Conservation (phyloP, 2,329 filamentous ascomycete species). For the Lecanicillium sp. region DNA sequence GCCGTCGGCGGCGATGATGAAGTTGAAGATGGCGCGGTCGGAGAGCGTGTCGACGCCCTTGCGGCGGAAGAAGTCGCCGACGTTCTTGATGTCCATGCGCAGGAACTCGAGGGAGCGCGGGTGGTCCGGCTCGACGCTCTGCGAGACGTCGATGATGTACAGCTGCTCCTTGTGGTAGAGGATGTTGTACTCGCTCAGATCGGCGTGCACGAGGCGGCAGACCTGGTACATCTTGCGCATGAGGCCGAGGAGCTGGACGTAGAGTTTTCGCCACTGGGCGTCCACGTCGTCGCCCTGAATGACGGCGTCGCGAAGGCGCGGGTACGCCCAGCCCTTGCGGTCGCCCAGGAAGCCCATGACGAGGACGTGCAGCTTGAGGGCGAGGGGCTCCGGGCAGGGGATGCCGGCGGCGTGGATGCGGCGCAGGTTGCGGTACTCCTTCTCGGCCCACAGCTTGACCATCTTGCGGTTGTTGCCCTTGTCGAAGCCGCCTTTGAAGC, state of each 20-base stretch:
- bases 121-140: slow-evolving; percentile 95
- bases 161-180: slow-evolving; percentile 77
- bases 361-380: slow-evolving; percentile 86
- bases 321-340: slow-evolving; percentile 79
- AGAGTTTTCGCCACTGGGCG: slow-evolving; percentile 69
- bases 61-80: slow-evolving; percentile 83
- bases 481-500: slow-evolving; percentile 85
- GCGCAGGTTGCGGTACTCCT: slow-evolving; percentile 91
- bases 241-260: slow-evolving; percentile 75
- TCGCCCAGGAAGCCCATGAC: slow-evolving; percentile 93
- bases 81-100: slow-evolving; percentile 97
- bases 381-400: slow-evolving; percentile 82
- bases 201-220: slow-evolving; percentile 87
- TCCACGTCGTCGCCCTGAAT: slow-evolving; percentile 63
- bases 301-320: slow-evolving; percentile 79
- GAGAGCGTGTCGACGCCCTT: slow-evolving; percentile 76
- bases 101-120: slow-evolving; percentile 88
- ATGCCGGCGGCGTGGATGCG: slow-evolving; percentile 80
- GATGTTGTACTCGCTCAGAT: slow-evolving; percentile 97
- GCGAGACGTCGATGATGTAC: slow-evolving; percentile 95
- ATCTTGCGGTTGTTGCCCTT: slow-evolving; percentile 94
- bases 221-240: slow-evolving; percentile 93
- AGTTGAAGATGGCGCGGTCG: slow-evolving; percentile 77
- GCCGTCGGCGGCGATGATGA: slow-evolving; percentile 62
- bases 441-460: slow-evolving; percentile 98